These are phyloP conservation scores for Cinnamomum micranthum DNA, from an alignment of 164 flowering plant species.

Conservation along the genomic window DNA sequence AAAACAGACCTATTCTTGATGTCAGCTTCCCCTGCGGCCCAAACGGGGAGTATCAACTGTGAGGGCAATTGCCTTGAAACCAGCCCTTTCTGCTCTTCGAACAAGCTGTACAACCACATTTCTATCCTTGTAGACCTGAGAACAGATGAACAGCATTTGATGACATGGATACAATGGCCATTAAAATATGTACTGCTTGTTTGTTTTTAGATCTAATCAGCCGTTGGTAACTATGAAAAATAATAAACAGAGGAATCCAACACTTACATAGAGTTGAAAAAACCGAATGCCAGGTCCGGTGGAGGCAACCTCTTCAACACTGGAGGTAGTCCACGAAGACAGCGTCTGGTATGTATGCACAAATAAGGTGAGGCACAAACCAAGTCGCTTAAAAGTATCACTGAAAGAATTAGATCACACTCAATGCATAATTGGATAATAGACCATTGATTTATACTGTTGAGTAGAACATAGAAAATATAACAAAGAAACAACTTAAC, in stretches of 20 bases:
- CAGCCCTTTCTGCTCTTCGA: constrained; percentile 61
- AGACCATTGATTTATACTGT: not conserved
- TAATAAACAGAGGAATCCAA: not conserved
- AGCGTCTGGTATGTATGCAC: constrained; percentile 46
- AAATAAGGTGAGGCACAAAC: not conserved
- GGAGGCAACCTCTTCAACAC: constrained; percentile 93
- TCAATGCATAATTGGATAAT: not conserved
- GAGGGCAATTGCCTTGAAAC: constrained; percentile 68
- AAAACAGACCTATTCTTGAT: constrained; percentile 48
- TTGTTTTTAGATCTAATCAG: not conserved
- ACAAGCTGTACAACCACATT: constrained; percentile 66
- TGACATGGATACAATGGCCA: not conserved
- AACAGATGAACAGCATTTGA: not conserved
- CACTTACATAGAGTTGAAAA: constrained; percentile 81
- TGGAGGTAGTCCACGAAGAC: constrained; percentile 86
- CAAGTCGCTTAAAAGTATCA: not conserved
- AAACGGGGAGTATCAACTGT: constrained; percentile 63
- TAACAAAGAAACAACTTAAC: not conserved
- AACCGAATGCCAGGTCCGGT: constrained; percentile 80
- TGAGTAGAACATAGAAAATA: not conserved
- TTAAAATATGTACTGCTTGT: not conserved
- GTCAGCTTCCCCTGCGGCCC: constrained; percentile 64
- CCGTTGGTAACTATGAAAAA: not conserved
- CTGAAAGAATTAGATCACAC: not conserved
- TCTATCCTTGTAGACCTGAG: constrained; percentile 73